phyloP scores from a whole-genome alignment of 345 rosid genomes.

The Linum tenue region DNA sequence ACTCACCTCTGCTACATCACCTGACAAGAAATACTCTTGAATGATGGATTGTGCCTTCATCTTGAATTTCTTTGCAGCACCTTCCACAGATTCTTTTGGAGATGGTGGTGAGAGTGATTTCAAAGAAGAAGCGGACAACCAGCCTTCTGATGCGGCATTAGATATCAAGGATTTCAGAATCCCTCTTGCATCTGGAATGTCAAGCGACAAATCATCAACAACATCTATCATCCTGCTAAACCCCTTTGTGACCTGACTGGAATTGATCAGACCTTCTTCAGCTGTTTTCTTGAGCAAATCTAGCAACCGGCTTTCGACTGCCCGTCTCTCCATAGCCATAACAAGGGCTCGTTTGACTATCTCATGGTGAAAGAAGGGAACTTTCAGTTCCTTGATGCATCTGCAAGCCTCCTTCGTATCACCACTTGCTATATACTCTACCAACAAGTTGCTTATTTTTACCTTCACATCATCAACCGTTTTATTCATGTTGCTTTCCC shows the following conservation, averaged over 20 bases:
- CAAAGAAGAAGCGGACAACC: constrained; percentile 74
- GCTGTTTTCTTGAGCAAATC: constrained; percentile 55
- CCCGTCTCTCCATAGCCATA: constrained; percentile 68
- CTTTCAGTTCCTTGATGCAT: constrained; percentile 71
- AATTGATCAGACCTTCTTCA: constrained; percentile 63
- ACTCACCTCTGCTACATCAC: constrained; percentile 54
- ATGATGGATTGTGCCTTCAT: constrained; percentile 56
- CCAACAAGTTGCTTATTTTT: constrained; percentile 50
- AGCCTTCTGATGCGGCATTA: constrained; percentile 75
- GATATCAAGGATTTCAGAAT: constrained; percentile 57
- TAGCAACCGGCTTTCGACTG: constrained; percentile 42
- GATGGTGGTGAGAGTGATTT: constrained; percentile 39
- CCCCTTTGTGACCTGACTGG: constrained; percentile 80
- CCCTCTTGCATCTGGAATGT: constrained; percentile 56
- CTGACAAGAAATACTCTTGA: constrained; percentile 62
- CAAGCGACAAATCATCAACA: constrained; percentile 69
- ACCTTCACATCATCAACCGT: constrained; percentile 78
- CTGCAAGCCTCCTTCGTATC: constrained; percentile 69
- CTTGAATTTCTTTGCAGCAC: constrained; percentile 40
- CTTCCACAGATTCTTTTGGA: constrained; percentile 29
- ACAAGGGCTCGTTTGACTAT: constrained; percentile 60
- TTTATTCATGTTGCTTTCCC: constrained; percentile 70
- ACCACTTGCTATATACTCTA: constrained; percentile 57
- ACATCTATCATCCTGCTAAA: constrained; percentile 58
- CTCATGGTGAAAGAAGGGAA: constrained; percentile 84